Base-by-base conservation (phyloP, 2,329 filamentous ascomycete species). In the Rhynchosporium agropyri region DNA sequence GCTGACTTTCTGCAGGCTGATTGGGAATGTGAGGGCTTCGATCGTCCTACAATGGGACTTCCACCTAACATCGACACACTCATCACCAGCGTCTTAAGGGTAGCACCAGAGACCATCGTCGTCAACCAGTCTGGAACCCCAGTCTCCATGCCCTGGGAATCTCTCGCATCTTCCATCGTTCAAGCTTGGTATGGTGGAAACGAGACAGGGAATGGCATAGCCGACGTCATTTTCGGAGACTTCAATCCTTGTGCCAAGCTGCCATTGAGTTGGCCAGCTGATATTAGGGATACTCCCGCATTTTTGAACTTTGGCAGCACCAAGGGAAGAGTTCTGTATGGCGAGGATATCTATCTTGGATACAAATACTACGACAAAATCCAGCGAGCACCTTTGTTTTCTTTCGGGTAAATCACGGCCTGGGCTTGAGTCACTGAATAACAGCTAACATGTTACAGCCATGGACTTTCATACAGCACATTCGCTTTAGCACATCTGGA, bases 391-490 rank as follows among this genome's bases (percentile, higher is more conserved):
- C 81, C 84, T 0, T 78, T 64, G 40, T 61, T 59, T 42, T 36
- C 53, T 33, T 61, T 61, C 54, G 62, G 86, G 31, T 82, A 86
- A 69, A 85, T 85, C 10, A 74, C 31, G 29, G 40, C 29, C 31
- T 43, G 15, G 87, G 8, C 84, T 82, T 10, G 87, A 87, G 70
- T 86, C 84, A 0, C 76, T 2, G 87, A 87, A n/a, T 20, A 73
- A 43, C 13, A 31, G 12, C 54, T 62, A 48, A 61, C 54, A 50
- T 13, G 2, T 29, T 31, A 91, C 73, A 90, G 90, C 15, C 86
- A 91, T 72, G 90, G 90, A 1, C 80, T 94, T 1, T 90, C 88
- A 15, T 93, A 92, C 76, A 92, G 89, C 0, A 84, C 79, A 33
- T 63, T 63, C 51, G 31, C n/a, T 4, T 50, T 63, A 7, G 60